Conservation (phyloP, 345 rosid genomes). For the Murraya paniculata region DNA sequence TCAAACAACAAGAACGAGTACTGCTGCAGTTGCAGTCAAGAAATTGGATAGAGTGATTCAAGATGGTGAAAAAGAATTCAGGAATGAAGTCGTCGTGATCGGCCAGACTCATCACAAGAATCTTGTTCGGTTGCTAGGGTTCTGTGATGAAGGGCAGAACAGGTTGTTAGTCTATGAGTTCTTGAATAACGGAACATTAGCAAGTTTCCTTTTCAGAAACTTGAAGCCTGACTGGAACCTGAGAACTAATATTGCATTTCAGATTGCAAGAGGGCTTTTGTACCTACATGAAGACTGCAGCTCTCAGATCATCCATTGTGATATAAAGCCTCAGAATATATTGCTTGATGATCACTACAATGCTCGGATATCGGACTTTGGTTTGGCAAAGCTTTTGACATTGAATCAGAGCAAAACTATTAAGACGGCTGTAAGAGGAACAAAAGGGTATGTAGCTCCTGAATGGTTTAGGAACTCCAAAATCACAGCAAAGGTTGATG, state of each 20-base stretch:
- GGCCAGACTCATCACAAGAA: conserved; percentile 6
- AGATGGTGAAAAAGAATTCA: conserved; percentile 7
- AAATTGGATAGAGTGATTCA: conserved; percentile 5
- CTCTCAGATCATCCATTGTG: conserved; percentile 11
- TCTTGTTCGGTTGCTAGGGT: conserved; percentile 1
- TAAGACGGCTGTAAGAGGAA: conserved; percentile 52
- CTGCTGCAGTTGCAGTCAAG: conserved; percentile 21
- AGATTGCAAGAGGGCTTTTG: conserved; percentile 9
- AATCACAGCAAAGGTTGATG: conserved; percentile 49
- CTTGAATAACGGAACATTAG: conserved; percentile 9
- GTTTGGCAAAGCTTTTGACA: conserved; percentile 47
- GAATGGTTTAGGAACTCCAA: conserved; percentile 51
- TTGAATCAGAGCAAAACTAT: conserved; percentile 45
- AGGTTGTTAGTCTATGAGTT: not conserved
- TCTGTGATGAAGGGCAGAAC: conserved; percentile 1
- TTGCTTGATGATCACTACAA: not conserved
- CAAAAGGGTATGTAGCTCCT: conserved; percentile 58
- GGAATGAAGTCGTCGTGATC: not conserved
- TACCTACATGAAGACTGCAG: conserved; percentile 12
- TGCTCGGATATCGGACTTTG: not conserved
- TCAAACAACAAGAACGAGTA: not conserved
- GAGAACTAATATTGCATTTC: not conserved
- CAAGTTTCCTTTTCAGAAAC: conserved; percentile 6
- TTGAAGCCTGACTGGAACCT: conserved; percentile 1
- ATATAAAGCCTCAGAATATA: conserved; percentile 14